Percentiles rank a stretch among this genome's conserved stretches.
Evolutionary conservation across 2,329 filamentous ascomycete species (phyloP).

Genomic region (Alternaria rosae): DNA sequence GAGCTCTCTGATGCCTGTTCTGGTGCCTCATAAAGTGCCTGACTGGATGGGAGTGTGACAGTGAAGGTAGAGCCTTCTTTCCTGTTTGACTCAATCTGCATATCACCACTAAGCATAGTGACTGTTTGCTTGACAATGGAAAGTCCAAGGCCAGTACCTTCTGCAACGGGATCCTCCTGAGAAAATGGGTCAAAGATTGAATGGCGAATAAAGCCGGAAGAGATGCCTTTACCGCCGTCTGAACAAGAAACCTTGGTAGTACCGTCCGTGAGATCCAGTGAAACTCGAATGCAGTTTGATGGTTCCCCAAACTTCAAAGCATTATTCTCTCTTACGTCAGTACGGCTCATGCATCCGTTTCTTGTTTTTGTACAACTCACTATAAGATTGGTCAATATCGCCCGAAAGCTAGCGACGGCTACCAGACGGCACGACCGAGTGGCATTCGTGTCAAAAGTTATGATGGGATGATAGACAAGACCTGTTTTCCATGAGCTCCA

Average conservation of each 20-base stretch:
- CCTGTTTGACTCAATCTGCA: conserved; percentile 7
- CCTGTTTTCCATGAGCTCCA: background rate
- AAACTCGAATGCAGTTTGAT: conserved; percentile 8
- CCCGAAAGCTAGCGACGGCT: conserved; percentile 10
- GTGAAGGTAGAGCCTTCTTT: conserved; percentile 9
- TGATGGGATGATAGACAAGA: background rate
- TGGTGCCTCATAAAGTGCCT: background rate
- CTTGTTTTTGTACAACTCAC: background rate
- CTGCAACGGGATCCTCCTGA: conserved; percentile 6
- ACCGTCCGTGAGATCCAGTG: background rate
- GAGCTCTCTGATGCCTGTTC: background rate
- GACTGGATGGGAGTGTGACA: background rate
- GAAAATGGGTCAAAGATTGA: conserved; percentile 13
- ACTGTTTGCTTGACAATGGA: conserved; percentile 12
- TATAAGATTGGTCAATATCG: conserved; percentile 8
- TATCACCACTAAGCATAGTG: conserved; percentile 2
- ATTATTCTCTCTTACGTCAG: conserved; percentile 4
- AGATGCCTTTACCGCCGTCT: conserved; percentile 8
- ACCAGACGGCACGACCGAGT: conserved; percentile 1
- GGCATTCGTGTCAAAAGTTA: conserved; percentile 10
- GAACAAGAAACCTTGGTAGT: background rate
- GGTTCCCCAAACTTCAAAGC: conserved; percentile 8
- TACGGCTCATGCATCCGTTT: no score
- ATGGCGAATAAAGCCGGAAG: conserved; percentile 7
- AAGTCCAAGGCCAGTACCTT: conserved; percentile 13